These are phyloP conservation scores for Phenoliferia sp. DNA, from an alignment of 1,284 basidiomycete species.

Conservation along the genomic window DNA sequence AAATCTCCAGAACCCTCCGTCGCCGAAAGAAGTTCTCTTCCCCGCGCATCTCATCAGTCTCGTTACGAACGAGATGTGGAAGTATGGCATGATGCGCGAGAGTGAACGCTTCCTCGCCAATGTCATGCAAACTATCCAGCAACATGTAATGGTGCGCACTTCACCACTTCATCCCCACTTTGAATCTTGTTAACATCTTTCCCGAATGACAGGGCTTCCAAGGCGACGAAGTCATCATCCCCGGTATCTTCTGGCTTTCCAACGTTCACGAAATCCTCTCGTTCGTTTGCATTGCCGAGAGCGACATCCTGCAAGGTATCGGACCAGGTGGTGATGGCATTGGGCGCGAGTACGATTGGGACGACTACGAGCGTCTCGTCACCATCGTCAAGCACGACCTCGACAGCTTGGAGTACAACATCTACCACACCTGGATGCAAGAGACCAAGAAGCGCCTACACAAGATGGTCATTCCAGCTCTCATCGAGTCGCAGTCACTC, in stretches of 20 bases:
- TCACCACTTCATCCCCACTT: not conserved
- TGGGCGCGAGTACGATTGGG: constrained; percentile 91
- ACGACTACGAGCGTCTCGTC: constrained; percentile 92
- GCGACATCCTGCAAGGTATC: constrained; percentile 96
- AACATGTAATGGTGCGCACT: constrained; percentile 85
- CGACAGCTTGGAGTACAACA: constrained; percentile 97
- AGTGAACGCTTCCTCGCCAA: constrained; percentile 98
- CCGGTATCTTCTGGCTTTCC: constrained; percentile 98
- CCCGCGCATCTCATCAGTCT: constrained; percentile 98
- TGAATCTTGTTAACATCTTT: constrained; percentile 12
- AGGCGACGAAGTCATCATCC: constrained; percentile 90
- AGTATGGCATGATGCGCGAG: constrained; percentile 93
- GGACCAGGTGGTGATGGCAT: constrained; percentile 85
- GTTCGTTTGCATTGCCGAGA: constrained; percentile 97
- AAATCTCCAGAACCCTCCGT: constrained; percentile 82
- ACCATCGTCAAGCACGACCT: constrained; percentile 98
- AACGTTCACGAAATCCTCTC: constrained; percentile 99
- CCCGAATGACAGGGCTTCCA: constrained; percentile 55
- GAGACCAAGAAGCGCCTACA: constrained; percentile 94
- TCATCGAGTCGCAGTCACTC: constrained; percentile 95
- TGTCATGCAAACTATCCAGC: constrained; percentile 97
- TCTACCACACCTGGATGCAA: constrained; percentile 99
- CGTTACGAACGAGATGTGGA: constrained; percentile 99
- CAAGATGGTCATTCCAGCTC: constrained; percentile 98
- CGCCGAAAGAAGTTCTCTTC: constrained; percentile 96